These are phyloP conservation scores for Astrothelium macrocarpum DNA, from an alignment of 495 filamentous ascomycete species.

Conservation along the genomic window DNA sequence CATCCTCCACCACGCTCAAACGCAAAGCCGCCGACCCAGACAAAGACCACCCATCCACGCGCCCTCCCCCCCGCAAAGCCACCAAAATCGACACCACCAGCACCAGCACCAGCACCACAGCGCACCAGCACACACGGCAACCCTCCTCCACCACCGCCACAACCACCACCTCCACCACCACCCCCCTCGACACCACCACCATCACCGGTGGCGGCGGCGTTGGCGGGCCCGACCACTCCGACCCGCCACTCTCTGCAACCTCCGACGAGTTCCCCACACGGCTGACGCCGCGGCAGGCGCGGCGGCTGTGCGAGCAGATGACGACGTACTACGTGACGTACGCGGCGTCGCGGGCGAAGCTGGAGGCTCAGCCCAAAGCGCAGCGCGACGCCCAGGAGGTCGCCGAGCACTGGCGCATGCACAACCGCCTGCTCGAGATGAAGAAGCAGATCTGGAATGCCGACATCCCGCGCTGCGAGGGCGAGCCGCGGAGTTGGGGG, in stretches of 20 bases:
- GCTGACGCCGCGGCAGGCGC: not conserved
- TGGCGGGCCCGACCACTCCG: not conserved
- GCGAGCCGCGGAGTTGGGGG: slow-evolving; percentile 4
- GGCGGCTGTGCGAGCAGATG: not conserved
- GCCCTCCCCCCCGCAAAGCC: not conserved
- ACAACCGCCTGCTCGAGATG: slow-evolving; percentile 2
- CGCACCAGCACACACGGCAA: not conserved
- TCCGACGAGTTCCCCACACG: not conserved
- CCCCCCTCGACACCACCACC: not conserved
- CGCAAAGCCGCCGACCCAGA: not conserved
- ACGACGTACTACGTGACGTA: not conserved
- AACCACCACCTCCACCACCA: not conserved
- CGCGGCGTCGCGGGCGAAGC: not conserved
- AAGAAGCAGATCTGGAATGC: slow-evolving; percentile 7
- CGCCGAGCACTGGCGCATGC: not conserved
- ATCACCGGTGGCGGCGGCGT: not conserved
- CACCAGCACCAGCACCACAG: not conserved
- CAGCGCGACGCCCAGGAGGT: not conserved
- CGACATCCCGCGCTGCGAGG: not conserved
- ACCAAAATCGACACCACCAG: not conserved
- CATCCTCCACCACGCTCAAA: not conserved
- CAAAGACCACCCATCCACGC: not conserved
- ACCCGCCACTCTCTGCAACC: not conserved
- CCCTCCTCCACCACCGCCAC: not conserved
- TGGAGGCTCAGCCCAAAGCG: not conserved